Evolutionary conservation across 176 grass and related monocot genomes (phyloP).

Genomic region (Miscanthus lutarioriparius): DNA sequence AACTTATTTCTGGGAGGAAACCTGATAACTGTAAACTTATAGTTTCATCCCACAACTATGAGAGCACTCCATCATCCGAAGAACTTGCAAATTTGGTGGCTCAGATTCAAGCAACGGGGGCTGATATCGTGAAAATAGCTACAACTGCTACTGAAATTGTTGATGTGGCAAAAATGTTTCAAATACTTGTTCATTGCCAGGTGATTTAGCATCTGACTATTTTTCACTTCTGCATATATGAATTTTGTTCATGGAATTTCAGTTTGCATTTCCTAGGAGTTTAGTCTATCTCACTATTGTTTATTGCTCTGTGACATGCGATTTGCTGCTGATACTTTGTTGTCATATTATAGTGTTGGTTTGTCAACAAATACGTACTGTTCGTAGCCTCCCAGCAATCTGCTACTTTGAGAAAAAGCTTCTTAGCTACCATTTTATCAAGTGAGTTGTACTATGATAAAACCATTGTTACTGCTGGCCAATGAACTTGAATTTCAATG

Average conservation of each 20-base stretch:
- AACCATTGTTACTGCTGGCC: neutral
- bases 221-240: neutral
- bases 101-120: slow-evolving; percentile 74
- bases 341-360: neutral
- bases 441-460: slow-evolving; percentile 1
- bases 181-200: slow-evolving; percentile 69
- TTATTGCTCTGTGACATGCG: neutral
- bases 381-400: neutral
- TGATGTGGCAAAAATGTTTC: slow-evolving; percentile 88
- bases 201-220: slow-evolving; percentile 41
- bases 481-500: neutral
- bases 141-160: slow-evolving; percentile 86
- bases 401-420: neutral
- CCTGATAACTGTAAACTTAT: slow-evolving; percentile 86
- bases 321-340: neutral
- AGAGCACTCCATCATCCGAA: slow-evolving; percentile 74
- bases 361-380: neutral
- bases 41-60: slow-evolving; percentile 90
- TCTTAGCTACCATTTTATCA: neutral
- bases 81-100: slow-evolving; percentile 68
- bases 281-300: neutral
- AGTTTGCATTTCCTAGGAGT: neutral
- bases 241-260: neutral
- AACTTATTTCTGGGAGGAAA: slow-evolving; percentile 74
- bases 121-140: slow-evolving; percentile 93